Evolutionary conservation across 2,329 filamentous ascomycete species (phyloP), one percentile per base, ranked within the genome.

Genomic region (Sporothrix protearum): DNA sequence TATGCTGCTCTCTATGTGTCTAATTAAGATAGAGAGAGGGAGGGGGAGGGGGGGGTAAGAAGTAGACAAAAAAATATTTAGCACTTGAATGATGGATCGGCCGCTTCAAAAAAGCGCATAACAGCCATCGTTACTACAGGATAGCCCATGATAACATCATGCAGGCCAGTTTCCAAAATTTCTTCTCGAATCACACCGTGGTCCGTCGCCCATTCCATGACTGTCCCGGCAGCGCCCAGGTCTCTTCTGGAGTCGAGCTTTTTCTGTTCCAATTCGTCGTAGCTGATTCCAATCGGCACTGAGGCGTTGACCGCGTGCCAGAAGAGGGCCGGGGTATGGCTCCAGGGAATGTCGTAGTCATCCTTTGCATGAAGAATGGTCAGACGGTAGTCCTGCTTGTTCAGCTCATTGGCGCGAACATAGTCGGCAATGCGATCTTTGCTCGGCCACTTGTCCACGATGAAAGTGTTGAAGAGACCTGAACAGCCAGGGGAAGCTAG

Each of bases 221-320:
- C 39, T 3, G 68, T 25, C 2, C 68, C 68, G 28, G 68, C 68
- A 14, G 68, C 68, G n/a, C 67, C 67, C 10, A 69, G 53, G 19
- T 69, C 67, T 33, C 51, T 19, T 69, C 39, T 47, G 9, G 10
- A 14, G 8, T 28, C 67, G 51, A 61, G 0, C 74, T 86, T 88
- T 71, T 81, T 78, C 25, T 76, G 71, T 49, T 85, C 83, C 1
- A 88, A 76, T 2, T 85, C 81, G 0, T 84, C 82, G 47, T 80
- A 82, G 4, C 75, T 80, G 9, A 86, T 80, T 0, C 78, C 80
- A 0, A 68, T 66, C 0, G 79, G 71, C 1, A 75, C 71, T 0
- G 83, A 82, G 1, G 85, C 85, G 73, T 85, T 87, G 2, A 87
- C 83, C 0, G 85, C 86, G 73, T 87, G 81, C 84, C 85, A 86